A percentile compares a stretch with the other conserved stretches of the same genome.
Conservation (phyloP, 768 basidiomycete species). For the Tylopilus plumbeoviolaceoides region DNA sequence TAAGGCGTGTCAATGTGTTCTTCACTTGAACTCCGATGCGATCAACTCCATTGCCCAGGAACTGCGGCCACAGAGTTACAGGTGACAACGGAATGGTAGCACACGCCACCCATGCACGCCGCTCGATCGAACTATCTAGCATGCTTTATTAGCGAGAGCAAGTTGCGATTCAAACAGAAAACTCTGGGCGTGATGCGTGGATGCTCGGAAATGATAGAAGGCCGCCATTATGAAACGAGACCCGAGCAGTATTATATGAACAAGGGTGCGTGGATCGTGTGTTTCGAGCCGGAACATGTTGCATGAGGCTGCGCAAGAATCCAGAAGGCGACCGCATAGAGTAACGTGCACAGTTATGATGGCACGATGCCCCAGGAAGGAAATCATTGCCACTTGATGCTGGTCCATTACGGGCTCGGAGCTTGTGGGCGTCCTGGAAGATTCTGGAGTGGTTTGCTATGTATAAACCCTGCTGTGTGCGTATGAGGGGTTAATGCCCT, state of each 20-base stretch:
- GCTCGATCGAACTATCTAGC: background rate
- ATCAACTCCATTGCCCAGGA: constrained; percentile 7
- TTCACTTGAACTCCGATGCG: constrained; percentile 3
- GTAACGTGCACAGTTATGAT: constrained; percentile 13
- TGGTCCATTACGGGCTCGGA: constrained; percentile 13
- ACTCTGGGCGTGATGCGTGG: constrained; percentile 2
- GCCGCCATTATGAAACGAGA: constrained; percentile 7
- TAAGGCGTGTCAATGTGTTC: background rate
- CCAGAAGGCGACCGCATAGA: constrained; percentile 4
- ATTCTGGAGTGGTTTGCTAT: constrained; percentile 11
- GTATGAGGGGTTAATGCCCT: constrained; percentile 18
- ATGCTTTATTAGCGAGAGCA: constrained; percentile 8
- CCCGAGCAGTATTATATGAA: constrained; percentile 5
- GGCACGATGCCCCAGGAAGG: constrained; percentile 14
- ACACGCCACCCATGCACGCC: constrained; percentile 6
- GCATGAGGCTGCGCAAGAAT: constrained; percentile 21
- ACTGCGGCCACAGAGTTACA: background rate
- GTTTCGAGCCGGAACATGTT: constrained; percentile 29
- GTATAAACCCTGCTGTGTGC: constrained; percentile 10
- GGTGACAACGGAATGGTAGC: background rate
- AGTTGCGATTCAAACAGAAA: background rate
- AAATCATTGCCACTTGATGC: constrained; percentile 11
- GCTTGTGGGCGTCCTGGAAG: constrained; percentile 13
- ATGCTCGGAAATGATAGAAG: constrained; percentile 23
- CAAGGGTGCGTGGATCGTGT: constrained; percentile 18